phyloP scores from a whole-genome alignment of 208 protist genomes.

The Trypanosoma cruzi region DNA sequence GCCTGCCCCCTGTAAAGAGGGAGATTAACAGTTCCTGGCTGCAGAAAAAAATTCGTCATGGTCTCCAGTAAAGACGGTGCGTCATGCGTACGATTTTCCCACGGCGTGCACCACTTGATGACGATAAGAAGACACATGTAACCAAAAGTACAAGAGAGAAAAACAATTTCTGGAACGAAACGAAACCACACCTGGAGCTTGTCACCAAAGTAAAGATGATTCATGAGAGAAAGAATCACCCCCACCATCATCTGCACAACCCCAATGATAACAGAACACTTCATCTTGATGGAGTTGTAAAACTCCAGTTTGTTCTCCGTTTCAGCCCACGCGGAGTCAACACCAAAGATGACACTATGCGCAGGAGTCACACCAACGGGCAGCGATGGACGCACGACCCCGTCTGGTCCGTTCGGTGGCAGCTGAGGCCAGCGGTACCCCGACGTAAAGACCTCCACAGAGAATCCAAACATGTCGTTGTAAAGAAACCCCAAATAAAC shows the following conservation, averaged over 20 bases:
- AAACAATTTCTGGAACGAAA: slow-evolving; percentile 97
- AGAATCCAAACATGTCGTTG: slow-evolving; percentile 95
- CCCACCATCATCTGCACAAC: slow-evolving; percentile 97
- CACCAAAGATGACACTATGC: slow-evolving; percentile 63
- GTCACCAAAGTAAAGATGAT: slow-evolving; percentile 94
- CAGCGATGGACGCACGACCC: slow-evolving; percentile 42
- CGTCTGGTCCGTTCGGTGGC: slow-evolving; percentile 46
- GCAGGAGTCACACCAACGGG: slow-evolving; percentile 57
- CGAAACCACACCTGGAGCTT: slow-evolving; percentile 91
- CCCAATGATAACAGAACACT: slow-evolving; percentile 95
- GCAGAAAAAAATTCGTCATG: slow-evolving; percentile 94
- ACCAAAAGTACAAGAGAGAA: slow-evolving; percentile 95
- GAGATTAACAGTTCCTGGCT: slow-evolving; percentile 74
- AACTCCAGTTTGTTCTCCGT: slow-evolving; percentile 97
- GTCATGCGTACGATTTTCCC: slow-evolving; percentile 76
- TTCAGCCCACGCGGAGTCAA: slow-evolving; percentile 91
- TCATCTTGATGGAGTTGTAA: slow-evolving; percentile 95
- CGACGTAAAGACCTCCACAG: slow-evolving; percentile 83
- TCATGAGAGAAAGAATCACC: slow-evolving; percentile 93
- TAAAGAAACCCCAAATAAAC: slow-evolving; percentile 97
- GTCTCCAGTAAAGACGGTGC: slow-evolving; percentile 90
- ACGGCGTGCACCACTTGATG: slow-evolving; percentile 96
- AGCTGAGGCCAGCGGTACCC: slow-evolving; percentile 53
- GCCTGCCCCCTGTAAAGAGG: slow-evolving; percentile 83
- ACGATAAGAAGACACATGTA: slow-evolving; percentile 98